Evolutionary conservation across 108 stramenopile genomes (phyloP).

Genomic region (Skeletonema menzelii): DNA sequence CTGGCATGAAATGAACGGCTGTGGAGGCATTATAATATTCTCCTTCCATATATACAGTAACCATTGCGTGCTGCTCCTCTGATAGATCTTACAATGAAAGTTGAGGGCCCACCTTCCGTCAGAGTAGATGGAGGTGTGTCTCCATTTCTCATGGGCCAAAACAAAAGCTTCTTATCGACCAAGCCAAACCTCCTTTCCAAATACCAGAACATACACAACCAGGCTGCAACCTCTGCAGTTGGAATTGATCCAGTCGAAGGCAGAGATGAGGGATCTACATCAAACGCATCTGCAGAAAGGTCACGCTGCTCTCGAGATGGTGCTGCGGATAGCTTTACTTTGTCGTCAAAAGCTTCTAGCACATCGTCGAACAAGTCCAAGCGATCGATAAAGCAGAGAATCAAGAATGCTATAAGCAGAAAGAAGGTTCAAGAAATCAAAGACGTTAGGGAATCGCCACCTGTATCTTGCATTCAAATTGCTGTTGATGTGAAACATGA

Average conservation of each 20-base stretch:
- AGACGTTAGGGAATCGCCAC: not conserved
- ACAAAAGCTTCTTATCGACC: not conserved
- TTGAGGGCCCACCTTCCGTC: not conserved
- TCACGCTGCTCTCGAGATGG: not conserved
- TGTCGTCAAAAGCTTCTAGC: not conserved
- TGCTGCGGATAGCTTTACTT: not conserved
- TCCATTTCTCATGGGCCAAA: not conserved
- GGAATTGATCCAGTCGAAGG: not conserved
- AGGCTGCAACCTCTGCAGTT: not conserved
- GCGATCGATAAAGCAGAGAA: not conserved
- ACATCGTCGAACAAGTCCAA: not conserved
- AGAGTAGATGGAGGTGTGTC: not conserved
- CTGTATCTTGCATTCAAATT: not conserved
- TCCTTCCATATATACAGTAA: too few species aligned
- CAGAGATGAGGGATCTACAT: not conserved
- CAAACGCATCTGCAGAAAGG: not conserved
- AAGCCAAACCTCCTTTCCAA: not conserved
- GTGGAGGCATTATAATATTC: not conserved
- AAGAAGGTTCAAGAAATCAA: not conserved
- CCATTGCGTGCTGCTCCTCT: not conserved
- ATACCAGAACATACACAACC: not conserved
- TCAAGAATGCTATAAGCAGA: not conserved
- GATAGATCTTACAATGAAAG: not conserved
- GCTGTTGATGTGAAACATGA: not conserved
- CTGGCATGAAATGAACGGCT: not conserved